phyloP scores from a whole-genome alignment of 2,329 filamentous ascomycete genomes.

The Pseudodiploospora longispora region DNA sequence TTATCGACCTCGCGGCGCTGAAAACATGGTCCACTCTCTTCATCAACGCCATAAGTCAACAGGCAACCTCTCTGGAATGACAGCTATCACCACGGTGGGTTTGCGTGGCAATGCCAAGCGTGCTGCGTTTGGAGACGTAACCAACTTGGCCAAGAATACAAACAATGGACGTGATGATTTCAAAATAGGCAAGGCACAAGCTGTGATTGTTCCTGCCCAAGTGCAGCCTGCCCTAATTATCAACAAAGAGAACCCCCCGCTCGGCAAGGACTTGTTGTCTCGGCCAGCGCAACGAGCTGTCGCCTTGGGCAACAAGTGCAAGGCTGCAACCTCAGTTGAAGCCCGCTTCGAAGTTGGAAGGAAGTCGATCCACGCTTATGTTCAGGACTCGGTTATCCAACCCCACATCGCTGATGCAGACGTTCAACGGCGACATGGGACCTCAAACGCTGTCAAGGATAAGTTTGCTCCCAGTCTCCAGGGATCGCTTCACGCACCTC shows the following conservation, averaged over 20 bases:
- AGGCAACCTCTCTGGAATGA: constrained; percentile 40
- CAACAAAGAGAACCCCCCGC: constrained; percentile 37
- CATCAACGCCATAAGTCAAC: constrained; percentile 81
- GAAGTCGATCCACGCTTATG: constrained; percentile 12
- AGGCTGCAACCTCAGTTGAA: constrained; percentile 13
- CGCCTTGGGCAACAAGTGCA: constrained; percentile 15
- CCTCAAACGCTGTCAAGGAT: constrained; percentile 8
- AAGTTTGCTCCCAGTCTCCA: constrained; percentile 5
- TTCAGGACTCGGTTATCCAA: constrained; percentile 9
- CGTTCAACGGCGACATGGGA: not conserved
- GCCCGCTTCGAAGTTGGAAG: constrained; percentile 17
- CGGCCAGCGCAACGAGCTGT: constrained; percentile 28
- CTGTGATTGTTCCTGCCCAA: constrained; percentile 17
- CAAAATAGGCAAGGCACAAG: constrained; percentile 27
- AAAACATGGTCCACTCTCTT: constrained; percentile 46
- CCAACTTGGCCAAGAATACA: constrained; percentile 50
- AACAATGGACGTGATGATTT: constrained; percentile 21
- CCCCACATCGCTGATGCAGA: constrained; percentile 14
- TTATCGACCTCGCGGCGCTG: constrained; percentile 38
- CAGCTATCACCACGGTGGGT: constrained; percentile 17
- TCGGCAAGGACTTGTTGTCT: constrained; percentile 27
- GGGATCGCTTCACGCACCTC: constrained; percentile 13
- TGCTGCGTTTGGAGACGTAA: constrained; percentile 74
- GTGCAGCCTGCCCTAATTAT: constrained; percentile 16
- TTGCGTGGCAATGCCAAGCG: constrained; percentile 54